Percentiles rank a stretch among this genome's conserved stretches.
Conservation (phyloP, 257 asterid species). For the Nicotiana tabacum region DNA sequence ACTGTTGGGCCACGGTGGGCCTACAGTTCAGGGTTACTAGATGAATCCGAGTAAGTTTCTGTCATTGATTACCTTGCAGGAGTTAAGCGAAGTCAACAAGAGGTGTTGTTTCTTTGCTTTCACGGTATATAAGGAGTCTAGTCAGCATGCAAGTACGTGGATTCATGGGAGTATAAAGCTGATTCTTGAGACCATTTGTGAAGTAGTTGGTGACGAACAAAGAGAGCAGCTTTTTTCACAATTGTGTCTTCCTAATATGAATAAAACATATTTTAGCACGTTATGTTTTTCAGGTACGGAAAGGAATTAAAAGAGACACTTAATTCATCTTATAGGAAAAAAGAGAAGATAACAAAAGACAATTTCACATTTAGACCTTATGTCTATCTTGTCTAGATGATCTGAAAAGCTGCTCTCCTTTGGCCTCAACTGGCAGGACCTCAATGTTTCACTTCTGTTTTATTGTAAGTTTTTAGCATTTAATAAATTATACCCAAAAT, state of each 20-base stretch:
- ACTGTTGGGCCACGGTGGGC: not conserved
- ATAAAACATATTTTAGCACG: not conserved
- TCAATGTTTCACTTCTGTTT: not conserved
- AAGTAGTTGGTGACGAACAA: not conserved
- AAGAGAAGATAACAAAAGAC: not conserved
- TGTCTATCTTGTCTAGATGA: not conserved
- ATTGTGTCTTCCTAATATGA: not conserved
- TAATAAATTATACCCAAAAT: not conserved
- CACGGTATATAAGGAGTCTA: not conserved
- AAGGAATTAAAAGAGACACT: not conserved
- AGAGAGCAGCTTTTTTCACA: not conserved
- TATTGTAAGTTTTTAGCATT: not conserved
- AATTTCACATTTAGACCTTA: not conserved
- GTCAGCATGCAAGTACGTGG: not conserved
- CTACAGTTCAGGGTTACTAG: not conserved
- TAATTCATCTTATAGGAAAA: not conserved
- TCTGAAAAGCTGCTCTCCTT: not conserved
- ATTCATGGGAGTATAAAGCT: not conserved
- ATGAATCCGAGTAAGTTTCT: not conserved
- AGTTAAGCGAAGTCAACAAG: not conserved
- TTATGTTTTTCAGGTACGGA: not conserved
- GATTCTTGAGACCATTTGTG: not conserved
- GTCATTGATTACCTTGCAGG: not conserved
- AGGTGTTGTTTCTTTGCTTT: not conserved
- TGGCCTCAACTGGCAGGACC: not conserved